Evolutionary conservation across 1,284 basidiomycete genomes (phyloP), one percentile per base, ranked within the genome.

Genomic region (Trametes pubescens): DNA sequence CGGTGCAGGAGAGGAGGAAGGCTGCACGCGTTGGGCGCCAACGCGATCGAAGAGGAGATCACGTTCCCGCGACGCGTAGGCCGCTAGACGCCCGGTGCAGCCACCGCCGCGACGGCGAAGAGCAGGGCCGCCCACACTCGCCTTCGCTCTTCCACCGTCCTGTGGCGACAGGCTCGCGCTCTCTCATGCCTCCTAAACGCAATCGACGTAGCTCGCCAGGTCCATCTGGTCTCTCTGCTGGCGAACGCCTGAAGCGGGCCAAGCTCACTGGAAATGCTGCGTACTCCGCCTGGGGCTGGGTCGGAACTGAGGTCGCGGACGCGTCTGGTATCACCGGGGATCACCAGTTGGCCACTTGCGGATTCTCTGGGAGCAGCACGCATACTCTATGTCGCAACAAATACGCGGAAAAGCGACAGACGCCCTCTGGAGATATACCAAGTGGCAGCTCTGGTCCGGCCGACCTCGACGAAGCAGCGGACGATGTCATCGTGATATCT

Each of bases 251-350:
- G 66, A 88, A 87, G 70, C 84, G 88, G 53, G 78, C 80, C 61
- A 81, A 81, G 63, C 79, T 87, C 26, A 75, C 81, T 24, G 77
- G 79, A 29, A 78, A 76, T 59, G 76, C 78, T 43, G 75, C 79
- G 32, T 80, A 82, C 64, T 81, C 84, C 43, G 75, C 86, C 22
- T 94, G 93, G 93, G 84, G 83, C 55, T 95, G 93, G 93, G 89
- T 93, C 57, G 88, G 84, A 55, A 84, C 86, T 48, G 87, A 90
- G 69, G 87, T 87, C 56, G 76, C 76, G 21, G 77, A 83, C 61
- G 72, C 80, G 57, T 82, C 83, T 11, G 77, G 84, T 26, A 92
- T 95, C 69, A 86, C 88, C 11, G 72, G 77, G 40, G 84, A 88
- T 61, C 90, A 94, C 72, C 80, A 84, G 49, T 76, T 88, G 56